Evolutionary conservation across 2,329 filamentous ascomycete genomes (phyloP), one percentile per base, ranked within the genome.

Genomic region (Sporothrix variecibatus): DNA sequence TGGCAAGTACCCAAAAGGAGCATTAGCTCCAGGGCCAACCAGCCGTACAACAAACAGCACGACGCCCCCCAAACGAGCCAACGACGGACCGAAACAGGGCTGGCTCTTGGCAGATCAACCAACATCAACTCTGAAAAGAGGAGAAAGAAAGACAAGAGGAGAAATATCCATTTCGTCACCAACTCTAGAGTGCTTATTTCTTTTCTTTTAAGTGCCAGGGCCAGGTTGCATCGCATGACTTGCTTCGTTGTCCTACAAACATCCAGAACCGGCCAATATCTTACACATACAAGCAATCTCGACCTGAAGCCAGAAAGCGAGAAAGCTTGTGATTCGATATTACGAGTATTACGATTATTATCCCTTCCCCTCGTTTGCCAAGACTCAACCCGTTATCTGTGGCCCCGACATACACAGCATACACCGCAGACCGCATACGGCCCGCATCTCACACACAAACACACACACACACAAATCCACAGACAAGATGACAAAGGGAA

Each of bases 1-100:
- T 46, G 62, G 34, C 62, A 65, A 65, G 38, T 17, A 28, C 5
- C 62, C 58, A 62, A 62, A 62, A 38, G 31, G 58, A 64, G 31
- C 34, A 40, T 12, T 64, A 38, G 58, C 58, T 64, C 58, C 38
- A 26, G 38, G 62, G 38, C 23, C 38, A 7, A 17, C 23, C 38
- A 46, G 17, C 38, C 34, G 38, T 28, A 15, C 20, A 23, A 53
- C 51, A 23, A 23, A 53, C 51, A 23, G 51, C n/a, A 11, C 2
- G 7, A 28, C 56, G 26, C 9, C n/a, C 20, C n/a, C 20, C 23
- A 8, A 9, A 23, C 43, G 43, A 20, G 43, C 28, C 15, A n/a
- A 38, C 15, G 1, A 38, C 58, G 20, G 58, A 40, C 58, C 56
- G 12, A 62, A 62, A n/a, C 58, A 38, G 56, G 31, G 17, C 31